These are phyloP conservation scores for Penicillium janthinellum DNA, from an alignment of 2,329 filamentous ascomycete genomes.

Conservation along the genomic window DNA sequence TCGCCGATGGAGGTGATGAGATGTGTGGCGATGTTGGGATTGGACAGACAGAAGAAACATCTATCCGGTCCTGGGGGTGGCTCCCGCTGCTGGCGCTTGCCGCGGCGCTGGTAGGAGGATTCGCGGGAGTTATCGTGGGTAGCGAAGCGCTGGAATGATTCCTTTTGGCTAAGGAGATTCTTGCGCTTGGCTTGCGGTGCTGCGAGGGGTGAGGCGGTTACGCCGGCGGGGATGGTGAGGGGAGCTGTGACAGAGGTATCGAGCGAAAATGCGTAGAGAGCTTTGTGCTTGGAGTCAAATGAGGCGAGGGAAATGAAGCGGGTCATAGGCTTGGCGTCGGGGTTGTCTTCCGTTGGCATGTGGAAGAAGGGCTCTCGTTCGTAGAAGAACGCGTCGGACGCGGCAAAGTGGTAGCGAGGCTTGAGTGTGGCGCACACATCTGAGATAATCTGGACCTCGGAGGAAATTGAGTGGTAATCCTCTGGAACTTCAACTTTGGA, in stretches of 20 bases:
- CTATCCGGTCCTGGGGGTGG: slow-evolving; percentile 66
- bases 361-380: slow-evolving; percentile 94
- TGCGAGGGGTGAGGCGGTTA: slow-evolving; percentile 70
- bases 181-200: slow-evolving; percentile 61
- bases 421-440: slow-evolving; percentile 78
- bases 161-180: slow-evolving; percentile 36
- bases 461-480: slow-evolving; percentile 50
- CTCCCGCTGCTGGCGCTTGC: slow-evolving; percentile 47
- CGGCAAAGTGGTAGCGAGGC: slow-evolving; percentile 88
- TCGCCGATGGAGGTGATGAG: slow-evolving; percentile 88
- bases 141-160: slow-evolving; percentile 44
- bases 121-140: slow-evolving; percentile 42
- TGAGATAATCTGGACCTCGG: slow-evolving; percentile 68
- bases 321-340: slow-evolving; percentile 66
- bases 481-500: slow-evolving; percentile 66
- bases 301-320: slow-evolving; percentile 88
- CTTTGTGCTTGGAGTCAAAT: slow-evolving; percentile 73
- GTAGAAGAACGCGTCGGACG: slow-evolving; percentile 71
- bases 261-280: slow-evolving; percentile 65
- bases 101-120: slow-evolving; percentile 44
- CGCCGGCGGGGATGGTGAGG: slow-evolving; percentile 65
- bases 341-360: slow-evolving; percentile 52
- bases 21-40: slow-evolving; percentile 78
- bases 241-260: slow-evolving; percentile 63
- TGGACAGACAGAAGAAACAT: slow-evolving; percentile 96